Base-by-base conservation (phyloP, 805 yeast species). In the Sungouiella blattae region DNA sequence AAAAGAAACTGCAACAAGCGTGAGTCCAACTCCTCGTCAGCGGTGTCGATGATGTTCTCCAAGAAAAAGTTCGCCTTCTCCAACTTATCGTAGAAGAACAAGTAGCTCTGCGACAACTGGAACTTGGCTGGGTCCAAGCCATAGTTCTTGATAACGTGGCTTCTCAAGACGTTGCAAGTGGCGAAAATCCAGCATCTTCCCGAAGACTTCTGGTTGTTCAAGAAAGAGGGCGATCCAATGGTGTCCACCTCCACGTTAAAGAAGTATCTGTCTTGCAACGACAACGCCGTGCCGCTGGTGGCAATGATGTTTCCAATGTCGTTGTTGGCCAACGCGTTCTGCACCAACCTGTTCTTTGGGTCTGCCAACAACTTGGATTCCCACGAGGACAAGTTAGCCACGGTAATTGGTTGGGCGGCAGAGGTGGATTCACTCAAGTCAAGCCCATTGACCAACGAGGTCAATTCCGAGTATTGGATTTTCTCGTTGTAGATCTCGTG, bases 111-210 rank as follows among this genome's bases (percentile, higher is more conserved):
- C 25, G 93, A 82, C 33, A 87, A 61, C 60, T 83, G 88, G 56
- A 84, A 78, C 47, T 72, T 74, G 26, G 61, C 66, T 9, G 56
- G 57, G 35, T 54, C 52, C 49, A 87, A 59, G 51, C 80, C 77
- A 58, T 80, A 73, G 52, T 73, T 73, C 48, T 72, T 67, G 60
- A 80, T 77, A 27, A 84, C 74, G 35, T 71, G 71, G 33, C 81
- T 56, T 49, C 95, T 73, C 51, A 86, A 64, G 37, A 83, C 72
- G 49, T 87, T 87, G 35, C 86, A 77, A 1, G 91, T 75, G 8
- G 95, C 95, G 59, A 87, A 87, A 41, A 87, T 71, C 95, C 95
- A 87, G 61, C 96, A 87, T 50, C 95, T 67, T 20, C 95, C 96
- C 15, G 87, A 77, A 8, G 77, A 58, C 49, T 75, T 74, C 65